Evolutionary conservation across 1,139 yeast genomes (phyloP).

Genomic region (Zygosaccharomyces pseudobailii): DNA sequence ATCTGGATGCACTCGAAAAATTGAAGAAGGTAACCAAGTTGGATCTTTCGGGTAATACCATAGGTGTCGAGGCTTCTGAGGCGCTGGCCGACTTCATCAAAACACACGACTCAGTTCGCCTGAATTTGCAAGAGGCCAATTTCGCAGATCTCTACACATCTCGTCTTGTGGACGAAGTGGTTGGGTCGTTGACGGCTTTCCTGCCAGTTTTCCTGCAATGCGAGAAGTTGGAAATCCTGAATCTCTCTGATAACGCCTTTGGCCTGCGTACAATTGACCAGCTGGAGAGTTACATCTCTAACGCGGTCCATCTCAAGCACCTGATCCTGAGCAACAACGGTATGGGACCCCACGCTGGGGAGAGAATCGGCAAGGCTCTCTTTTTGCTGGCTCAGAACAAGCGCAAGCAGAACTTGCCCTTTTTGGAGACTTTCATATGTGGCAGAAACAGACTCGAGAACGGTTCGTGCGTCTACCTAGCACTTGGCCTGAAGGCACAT

Average conservation of each 20-base stretch:
- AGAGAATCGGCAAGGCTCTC: constrained; percentile 83
- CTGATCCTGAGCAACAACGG: constrained; percentile 90
- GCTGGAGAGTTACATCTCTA: constrained; percentile 68
- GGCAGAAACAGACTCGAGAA: constrained; percentile 96
- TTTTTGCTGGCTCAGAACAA: constrained; percentile 67
- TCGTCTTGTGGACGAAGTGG: constrained; percentile 90
- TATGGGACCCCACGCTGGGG: constrained; percentile 96
- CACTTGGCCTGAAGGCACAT: constrained; percentile 75
- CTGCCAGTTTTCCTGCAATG: constrained; percentile 70
- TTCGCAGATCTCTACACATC: constrained; percentile 94
- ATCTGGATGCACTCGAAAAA: constrained; percentile 49
- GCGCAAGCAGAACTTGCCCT: constrained; percentile 39
- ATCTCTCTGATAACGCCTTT: constrained; percentile 91
- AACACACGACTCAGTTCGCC: constrained; percentile 40
- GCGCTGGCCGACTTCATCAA: constrained; percentile 59
- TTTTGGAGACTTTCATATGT: constrained; percentile 79
- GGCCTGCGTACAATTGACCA: constrained; percentile 95
- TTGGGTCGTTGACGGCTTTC: constrained; percentile 66
- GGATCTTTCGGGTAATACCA: constrained; percentile 88
- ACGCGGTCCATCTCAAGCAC: constrained; percentile 77
- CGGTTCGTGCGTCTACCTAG: constrained; percentile 76
- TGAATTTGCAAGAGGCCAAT: constrained; percentile 59
- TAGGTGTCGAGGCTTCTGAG: constrained; percentile 84
- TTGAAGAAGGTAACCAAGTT: constrained; percentile 48
- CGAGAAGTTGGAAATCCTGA: constrained; percentile 63